phyloP scores from a whole-genome alignment of 2,329 filamentous ascomycete species.

The Aspergillus udagawae region DNA sequence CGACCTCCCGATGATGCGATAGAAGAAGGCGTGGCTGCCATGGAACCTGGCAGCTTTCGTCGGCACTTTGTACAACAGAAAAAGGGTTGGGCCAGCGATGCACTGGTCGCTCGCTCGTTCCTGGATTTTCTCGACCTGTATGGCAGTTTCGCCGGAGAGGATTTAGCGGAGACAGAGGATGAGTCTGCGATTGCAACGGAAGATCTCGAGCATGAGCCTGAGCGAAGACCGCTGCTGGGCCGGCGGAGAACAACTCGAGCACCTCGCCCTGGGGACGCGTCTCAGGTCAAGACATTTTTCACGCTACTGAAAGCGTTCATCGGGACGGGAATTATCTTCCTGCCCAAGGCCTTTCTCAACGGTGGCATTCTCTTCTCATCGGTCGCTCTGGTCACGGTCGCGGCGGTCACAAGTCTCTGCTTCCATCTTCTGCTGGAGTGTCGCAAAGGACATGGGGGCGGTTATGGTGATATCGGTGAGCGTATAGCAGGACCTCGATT shows the following conservation, averaged over 20 bases:
- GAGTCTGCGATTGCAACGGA: constrained; percentile 43
- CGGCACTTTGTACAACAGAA: constrained; percentile 47
- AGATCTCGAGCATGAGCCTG: constrained; percentile 35
- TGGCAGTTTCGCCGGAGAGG: constrained; percentile 72
- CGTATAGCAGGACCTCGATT: constrained; percentile 62
- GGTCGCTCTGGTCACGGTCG: constrained; percentile 62
- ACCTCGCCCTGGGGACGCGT: constrained; percentile 57
- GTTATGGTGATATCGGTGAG: constrained; percentile 70
- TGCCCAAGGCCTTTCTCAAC: constrained; percentile 75
- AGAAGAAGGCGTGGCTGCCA: constrained; percentile 42
- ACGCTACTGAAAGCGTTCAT: constrained; percentile 75
- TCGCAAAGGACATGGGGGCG: constrained; percentile 59
- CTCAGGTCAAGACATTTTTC: constrained; percentile 70
- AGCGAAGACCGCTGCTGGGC: constrained; percentile 59
- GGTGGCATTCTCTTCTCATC: constrained; percentile 73
- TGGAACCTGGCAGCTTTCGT: constrained; percentile 52
- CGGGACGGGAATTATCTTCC: constrained; percentile 76
- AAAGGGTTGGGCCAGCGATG: constrained; percentile 19
- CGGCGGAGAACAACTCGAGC: constrained; percentile 50
- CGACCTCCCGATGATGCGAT: constrained; percentile 19
- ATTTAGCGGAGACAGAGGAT: constrained; percentile 56
- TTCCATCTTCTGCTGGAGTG: constrained; percentile 70
- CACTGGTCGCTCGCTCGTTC: constrained; percentile 43
- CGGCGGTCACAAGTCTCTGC: constrained; percentile 63
- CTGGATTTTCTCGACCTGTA: constrained; percentile 73